Evolutionary conservation across 768 basidiomycete genomes (phyloP).

Genomic region (Xerocomus brunneocitrinus): DNA sequence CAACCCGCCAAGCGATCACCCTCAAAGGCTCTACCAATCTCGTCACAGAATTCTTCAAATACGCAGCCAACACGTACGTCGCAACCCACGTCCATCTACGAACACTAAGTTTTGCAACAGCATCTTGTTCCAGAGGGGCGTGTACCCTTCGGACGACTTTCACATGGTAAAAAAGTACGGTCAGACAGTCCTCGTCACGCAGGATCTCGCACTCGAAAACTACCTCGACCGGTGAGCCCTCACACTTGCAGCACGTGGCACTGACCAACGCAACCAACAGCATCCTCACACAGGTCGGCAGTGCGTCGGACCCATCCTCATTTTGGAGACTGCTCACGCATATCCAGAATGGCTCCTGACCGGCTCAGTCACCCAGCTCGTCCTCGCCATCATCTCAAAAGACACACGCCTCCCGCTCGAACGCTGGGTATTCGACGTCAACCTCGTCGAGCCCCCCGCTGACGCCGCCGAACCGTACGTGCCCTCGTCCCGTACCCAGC

Average conservation of each 20-base stretch:
- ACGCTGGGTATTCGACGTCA: conserved; percentile 97
- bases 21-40: conserved; percentile 92
- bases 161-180: conserved; percentile 99
- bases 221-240: conserved; percentile 78
- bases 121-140: conserved; percentile 93
- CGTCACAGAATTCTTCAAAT: conserved; percentile 99
- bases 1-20: conserved; percentile 73
- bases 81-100: background rate
- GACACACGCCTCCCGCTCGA: conserved; percentile 89
- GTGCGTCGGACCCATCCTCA: conserved; percentile 42
- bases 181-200: conserved; percentile 89
- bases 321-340: background rate
- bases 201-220: conserved; percentile 88
- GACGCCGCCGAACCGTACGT: conserved; percentile 51
- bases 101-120: conserved; percentile 35
- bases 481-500: background rate
- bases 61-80: conserved; percentile 91
- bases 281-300: conserved; percentile 88
- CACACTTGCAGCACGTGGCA: background rate
- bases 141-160: conserved; percentile 98
- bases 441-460: conserved; percentile 64
- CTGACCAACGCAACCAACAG: conserved; percentile 34
- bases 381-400: conserved; percentile 93
- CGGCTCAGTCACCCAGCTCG: conserved; percentile 88
- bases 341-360: conserved; percentile 86